phyloP scores from a whole-genome alignment of 441 rosid genomes.

The Geranium incanum region DNA sequence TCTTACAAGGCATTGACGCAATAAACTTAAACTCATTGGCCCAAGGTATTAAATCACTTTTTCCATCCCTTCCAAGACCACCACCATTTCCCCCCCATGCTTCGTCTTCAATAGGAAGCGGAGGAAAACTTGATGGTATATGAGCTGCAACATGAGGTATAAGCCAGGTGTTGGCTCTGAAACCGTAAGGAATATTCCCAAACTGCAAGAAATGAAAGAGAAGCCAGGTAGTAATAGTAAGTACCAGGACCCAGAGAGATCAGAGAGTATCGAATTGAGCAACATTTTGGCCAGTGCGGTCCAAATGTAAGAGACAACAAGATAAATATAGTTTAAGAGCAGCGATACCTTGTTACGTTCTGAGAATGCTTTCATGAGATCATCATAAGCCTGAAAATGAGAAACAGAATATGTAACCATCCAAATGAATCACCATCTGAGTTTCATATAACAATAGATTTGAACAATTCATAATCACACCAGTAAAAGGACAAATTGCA shows the following conservation, averaged over 20 bases:
- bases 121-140: constrained; percentile 50
- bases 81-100: constrained; percentile 79
- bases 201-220: constrained; percentile 37
- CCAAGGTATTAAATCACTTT: constrained; percentile 57
- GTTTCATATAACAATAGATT: background rate
- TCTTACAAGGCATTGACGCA: constrained; percentile 77
- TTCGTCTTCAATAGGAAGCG: constrained; percentile 64
- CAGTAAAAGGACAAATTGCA: background rate
- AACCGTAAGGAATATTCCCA: constrained; percentile 77
- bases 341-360: constrained; percentile 60
- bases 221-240: background rate
- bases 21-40: constrained; percentile 59
- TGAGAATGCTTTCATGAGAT: constrained; percentile 65
- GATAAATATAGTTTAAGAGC: constrained; percentile 3
- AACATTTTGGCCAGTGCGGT: background rate
- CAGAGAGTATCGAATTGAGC: background rate
- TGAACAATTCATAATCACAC: background rate
- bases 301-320: background rate
- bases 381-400: constrained; percentile 56
- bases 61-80: constrained; percentile 51
- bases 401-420: constrained; percentile 10
- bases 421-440: background rate
- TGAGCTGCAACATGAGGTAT: constrained; percentile 65
- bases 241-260: background rate
- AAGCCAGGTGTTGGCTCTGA: constrained; percentile 75